Percentiles rank a stretch among this genome's conserved stretches.
phyloP scores from a whole-genome alignment of 1,139 yeast species.

The Suhomyces coccinellae region DNA sequence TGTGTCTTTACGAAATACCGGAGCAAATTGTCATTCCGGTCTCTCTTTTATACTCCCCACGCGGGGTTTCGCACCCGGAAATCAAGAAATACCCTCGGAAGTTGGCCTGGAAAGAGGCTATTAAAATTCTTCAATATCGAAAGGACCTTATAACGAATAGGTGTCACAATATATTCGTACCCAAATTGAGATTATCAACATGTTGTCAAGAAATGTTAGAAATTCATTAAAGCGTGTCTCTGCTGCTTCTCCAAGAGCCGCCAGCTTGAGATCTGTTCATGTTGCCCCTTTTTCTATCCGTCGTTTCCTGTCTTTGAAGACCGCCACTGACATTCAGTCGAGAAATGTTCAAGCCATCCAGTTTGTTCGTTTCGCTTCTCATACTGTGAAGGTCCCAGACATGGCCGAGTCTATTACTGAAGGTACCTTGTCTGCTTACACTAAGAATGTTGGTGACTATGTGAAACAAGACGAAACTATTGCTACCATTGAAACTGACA shows the following conservation, averaged over 20 bases:
- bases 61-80: constrained; percentile 9
- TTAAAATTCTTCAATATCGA: constrained; percentile 8
- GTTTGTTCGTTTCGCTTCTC: constrained; percentile 40
- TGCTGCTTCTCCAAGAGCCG: constrained; percentile 10
- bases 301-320: constrained; percentile 5
- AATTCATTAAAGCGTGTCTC: constrained; percentile 18
- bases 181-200: constrained; percentile 4
- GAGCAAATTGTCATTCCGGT: constrained; percentile 9
- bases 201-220: constrained; percentile 21
- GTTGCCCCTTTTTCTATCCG: constrained; percentile 6
- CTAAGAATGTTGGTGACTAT: constrained; percentile 83
- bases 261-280: constrained; percentile 7
- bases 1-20: constrained; percentile 9
- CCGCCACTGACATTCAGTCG: constrained; percentile 6
- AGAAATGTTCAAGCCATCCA: constrained; percentile 12
- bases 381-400: constrained; percentile 86
- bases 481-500: constrained; percentile 98
- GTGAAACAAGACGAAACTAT: constrained; percentile 86
- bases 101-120: constrained; percentile 1
- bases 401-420: constrained; percentile 99
- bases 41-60: background rate
- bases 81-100: constrained; percentile 7
- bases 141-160: background rate
- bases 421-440: constrained; percentile 85
- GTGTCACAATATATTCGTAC: background rate